phyloP scores from a whole-genome alignment of 2,329 filamentous ascomycete species.

The Neobulgaria alba region DNA sequence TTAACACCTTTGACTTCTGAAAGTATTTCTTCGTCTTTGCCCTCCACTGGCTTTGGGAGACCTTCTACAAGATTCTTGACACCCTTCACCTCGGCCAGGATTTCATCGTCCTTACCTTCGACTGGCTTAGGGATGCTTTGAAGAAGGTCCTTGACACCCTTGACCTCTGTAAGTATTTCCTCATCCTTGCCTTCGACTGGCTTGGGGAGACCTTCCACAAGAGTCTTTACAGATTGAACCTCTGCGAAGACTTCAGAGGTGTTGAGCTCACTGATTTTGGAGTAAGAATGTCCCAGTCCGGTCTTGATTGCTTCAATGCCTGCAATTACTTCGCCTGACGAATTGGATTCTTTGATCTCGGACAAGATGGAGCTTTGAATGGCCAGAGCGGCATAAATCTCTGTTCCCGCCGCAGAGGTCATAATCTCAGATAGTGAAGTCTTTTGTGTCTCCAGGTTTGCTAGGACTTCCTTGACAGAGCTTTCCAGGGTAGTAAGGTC shows the following conservation, averaged over 20 bases:
- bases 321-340: background rate
- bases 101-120: slow-evolving; percentile 9
- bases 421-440: slow-evolving; percentile 2
- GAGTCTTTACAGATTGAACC: slow-evolving; percentile 2
- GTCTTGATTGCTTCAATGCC: background rate
- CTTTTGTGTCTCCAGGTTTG: slow-evolving; percentile 6
- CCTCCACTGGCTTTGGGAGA: slow-evolving; percentile 2
- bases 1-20: slow-evolving; percentile 4
- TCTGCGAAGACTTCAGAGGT: slow-evolving; percentile 4
- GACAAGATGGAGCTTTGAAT: background rate
- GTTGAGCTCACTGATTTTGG: background rate
- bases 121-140: slow-evolving; percentile 7
- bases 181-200: background rate
- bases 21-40: slow-evolving; percentile 10
- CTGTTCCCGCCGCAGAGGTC: background rate
- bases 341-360: background rate
- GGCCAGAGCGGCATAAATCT: background rate
- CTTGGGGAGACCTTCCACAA: slow-evolving; percentile 9
- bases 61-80: slow-evolving; percentile 5
- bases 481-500: slow-evolving; percentile 8
- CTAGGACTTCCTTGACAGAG: slow-evolving; percentile 5
- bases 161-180: slow-evolving; percentile 4
- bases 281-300: background rate
- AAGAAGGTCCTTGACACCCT: slow-evolving; percentile 4
- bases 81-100: slow-evolving; percentile 3